A percentile compares a stretch with the other conserved stretches of the same genome.
Conservation (phyloP, 2,329 filamentous ascomycete species). For the Epichloe bromicola region DNA sequence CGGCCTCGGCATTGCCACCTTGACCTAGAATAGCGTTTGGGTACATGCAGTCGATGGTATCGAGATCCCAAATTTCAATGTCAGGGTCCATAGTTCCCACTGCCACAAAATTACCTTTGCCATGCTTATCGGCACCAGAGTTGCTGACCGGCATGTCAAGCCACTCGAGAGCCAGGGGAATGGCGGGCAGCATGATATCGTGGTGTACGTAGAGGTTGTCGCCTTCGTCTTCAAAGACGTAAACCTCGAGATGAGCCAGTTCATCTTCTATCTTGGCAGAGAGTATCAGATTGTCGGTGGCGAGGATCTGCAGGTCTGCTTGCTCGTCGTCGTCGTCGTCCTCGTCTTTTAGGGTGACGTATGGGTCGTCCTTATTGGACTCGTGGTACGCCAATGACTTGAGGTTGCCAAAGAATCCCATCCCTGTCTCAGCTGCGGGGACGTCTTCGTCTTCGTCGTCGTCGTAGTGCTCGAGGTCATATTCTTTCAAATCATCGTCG, state of each 20-base stretch:
- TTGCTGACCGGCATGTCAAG: constrained; percentile 82
- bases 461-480: constrained; percentile 92
- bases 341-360: constrained; percentile 73
- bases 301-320: constrained; percentile 84
- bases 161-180: constrained; percentile 93
- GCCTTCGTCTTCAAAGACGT: constrained; percentile 88
- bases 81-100: constrained; percentile 96
- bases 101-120: constrained; percentile 80
- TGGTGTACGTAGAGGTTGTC: constrained; percentile 99
- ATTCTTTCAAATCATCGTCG: constrained; percentile 89
- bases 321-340: constrained; percentile 67
- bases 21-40: constrained; percentile 91
- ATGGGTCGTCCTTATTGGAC: constrained; percentile 88
- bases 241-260: constrained; percentile 89
- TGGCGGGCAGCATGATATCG: constrained; percentile 97
- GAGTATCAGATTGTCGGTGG: constrained; percentile 84
- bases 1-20: constrained; percentile 39
- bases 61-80: constrained; percentile 96
- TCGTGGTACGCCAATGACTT: constrained; percentile 90
- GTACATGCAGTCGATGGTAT: constrained; percentile 95
- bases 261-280: constrained; percentile 95
- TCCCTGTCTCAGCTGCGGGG: constrained; percentile 46
- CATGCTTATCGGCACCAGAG: constrained; percentile 44
- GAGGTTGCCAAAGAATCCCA: constrained; percentile 91
- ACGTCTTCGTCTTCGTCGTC: constrained; percentile 51